Base-by-base conservation (phyloP, 2,329 filamentous ascomycete species). In the Hymenoscyphus fructigenus region DNA sequence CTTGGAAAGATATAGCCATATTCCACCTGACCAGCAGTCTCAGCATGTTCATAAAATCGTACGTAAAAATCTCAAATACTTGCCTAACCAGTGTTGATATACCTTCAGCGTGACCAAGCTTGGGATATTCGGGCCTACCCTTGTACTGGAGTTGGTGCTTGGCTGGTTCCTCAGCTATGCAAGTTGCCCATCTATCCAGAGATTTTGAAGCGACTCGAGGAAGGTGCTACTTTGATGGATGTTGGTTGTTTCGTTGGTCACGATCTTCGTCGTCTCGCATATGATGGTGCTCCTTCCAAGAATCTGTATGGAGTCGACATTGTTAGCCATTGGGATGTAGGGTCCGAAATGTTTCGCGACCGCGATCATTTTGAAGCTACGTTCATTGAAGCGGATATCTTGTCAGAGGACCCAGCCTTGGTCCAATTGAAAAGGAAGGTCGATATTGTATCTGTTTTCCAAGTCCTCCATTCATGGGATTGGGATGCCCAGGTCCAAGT, bases 231-330 rank as follows among this genome's bases (percentile, higher is more conserved):
- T 12, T 56, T 57, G 5, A 15, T 62, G 9, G 47, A 62, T 29
- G 20, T 62, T 29, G 50, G 60, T 3, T 56, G 34, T 29, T 62
- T 62, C 12, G 3, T 61, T 5, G 29, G 60, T 12, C n/a, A 38
- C n/a, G 60, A 41, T 56, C 28, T 61, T 14, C 7, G 60, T 6
- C 3, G 47, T 10, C 32, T 61, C 9, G 47, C 23, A 12, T 57
- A 56, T 44, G 47, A 57, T 34, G 50, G 60, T 20, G 60, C 20
- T 7, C 50, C 50, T n/a, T 44, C 60, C 1, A 14, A 17, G 17
- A 62, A 56, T n/a, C 44, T 61, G 9, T 61, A 56, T n/a, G 47
- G 29, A 9, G n/a, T 61, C 38, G 60, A 61, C 20, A 56, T 61
- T 38, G 47, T 61, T 12, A 41, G 23, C 20, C 47, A 61, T 28